phyloP scores from a whole-genome alignment of 2,329 filamentous ascomycete genomes.

The Fusarium sp. region DNA sequence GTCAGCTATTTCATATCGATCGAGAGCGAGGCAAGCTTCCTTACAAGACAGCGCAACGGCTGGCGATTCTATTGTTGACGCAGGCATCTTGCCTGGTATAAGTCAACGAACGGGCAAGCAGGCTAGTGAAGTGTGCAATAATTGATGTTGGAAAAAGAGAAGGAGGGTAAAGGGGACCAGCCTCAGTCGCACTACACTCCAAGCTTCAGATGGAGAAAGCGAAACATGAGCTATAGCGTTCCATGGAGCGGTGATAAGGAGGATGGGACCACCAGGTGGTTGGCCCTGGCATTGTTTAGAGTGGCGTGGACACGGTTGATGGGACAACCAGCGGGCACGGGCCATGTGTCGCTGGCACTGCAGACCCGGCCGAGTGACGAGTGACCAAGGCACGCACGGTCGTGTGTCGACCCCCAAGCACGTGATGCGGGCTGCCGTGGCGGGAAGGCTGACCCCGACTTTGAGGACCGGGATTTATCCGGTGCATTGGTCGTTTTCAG shows the following conservation, averaged over 20 bases:
- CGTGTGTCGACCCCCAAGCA: slow-evolving; percentile 20
- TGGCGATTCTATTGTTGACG: slow-evolving; percentile 69
- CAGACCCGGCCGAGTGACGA: neutral
- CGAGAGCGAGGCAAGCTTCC: slow-evolving; percentile 28
- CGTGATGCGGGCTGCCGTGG: slow-evolving; percentile 41
- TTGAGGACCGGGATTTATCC: slow-evolving; percentile 45
- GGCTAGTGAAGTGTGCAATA: neutral
- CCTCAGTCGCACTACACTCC: slow-evolving; percentile 31
- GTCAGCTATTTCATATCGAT: slow-evolving; percentile 23
- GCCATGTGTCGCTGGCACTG: neutral
- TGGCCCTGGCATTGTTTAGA: slow-evolving; percentile 37
- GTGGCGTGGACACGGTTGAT: slow-evolving; percentile 31
- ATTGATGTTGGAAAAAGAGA: slow-evolving; percentile 8
- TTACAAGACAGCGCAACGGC: slow-evolving; percentile 76
- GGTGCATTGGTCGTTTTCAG: slow-evolving; percentile 46
- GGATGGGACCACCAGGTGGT: slow-evolving; percentile 6
- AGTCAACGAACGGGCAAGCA: slow-evolving; percentile 17
- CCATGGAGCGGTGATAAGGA: slow-evolving; percentile 29
- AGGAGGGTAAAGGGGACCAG: slow-evolving; percentile 34
- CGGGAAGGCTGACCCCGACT: slow-evolving; percentile 11
- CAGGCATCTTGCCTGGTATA: slow-evolving; percentile 63
- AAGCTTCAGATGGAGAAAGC: slow-evolving; percentile 29
- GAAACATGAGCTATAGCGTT: slow-evolving; percentile 23
- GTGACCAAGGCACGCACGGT: neutral
- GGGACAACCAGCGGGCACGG: slow-evolving; percentile 19